Evolutionary conservation across 352 stramenopile genomes (phyloP), one percentile per base, ranked within the genome.

Genomic region (Blastocystis sp.): DNA sequence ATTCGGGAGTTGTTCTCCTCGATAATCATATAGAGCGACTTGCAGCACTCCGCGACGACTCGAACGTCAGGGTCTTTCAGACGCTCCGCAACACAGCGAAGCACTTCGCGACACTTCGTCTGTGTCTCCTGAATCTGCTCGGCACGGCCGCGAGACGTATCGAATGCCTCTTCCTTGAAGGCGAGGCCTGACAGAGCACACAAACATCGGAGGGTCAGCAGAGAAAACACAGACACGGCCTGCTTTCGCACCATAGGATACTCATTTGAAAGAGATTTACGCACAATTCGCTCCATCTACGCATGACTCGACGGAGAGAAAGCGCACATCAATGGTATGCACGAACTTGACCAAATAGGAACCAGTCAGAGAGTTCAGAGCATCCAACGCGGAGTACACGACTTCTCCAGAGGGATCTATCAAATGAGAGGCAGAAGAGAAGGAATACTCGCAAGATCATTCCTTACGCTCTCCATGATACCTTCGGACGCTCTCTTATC

Each of bases 11-110:
- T 79, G 50, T 88, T 88, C 34, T 88, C 77, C 56, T 88, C 77
- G 63, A 88, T 79, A 34, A 88, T 45, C 66, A 88, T 88, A n/a
- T 68, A 64, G 15, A 88, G 66, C 4, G 66, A 88, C 77, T 88
- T 88, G 50, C 77, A 88, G 47, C 62, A 76, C 29, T 88, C 77
- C 5, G 77, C 77, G 29, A 79, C 77, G 8, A 88, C 77, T 39
- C 62, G 66, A 20, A 69, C 23, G 63, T 88, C 77, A 1, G 39
- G 20, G 55, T 88, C 77, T 1, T 47, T 29, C 43, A 88, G 62
- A 8, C 43, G 23, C 53, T 88, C 77, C 29, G 62, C 66, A 29
- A 88, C 77, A 29, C 62, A 79, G 18, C 77, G 77, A 5, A 79
- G 11, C 26, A 88, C 47, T 37, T 88, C 62, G 50, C 62, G 62